Evolutionary conservation across 805 yeast genomes (phyloP).

Genomic region (Zygoascus tannicola): DNA sequence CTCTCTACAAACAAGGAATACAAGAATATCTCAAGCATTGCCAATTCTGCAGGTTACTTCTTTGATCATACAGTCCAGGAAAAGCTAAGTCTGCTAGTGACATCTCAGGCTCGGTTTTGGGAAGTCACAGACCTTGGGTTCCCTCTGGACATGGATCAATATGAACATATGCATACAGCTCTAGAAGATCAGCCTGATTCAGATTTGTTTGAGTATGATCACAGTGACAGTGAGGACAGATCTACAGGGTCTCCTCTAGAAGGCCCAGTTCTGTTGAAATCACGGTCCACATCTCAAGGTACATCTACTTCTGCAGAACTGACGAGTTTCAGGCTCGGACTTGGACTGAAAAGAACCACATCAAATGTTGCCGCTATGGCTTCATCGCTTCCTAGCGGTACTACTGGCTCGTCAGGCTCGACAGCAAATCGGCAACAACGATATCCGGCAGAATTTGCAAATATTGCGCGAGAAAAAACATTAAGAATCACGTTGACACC

Average conservation of each 20-base stretch:
- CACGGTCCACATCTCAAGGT: neutral
- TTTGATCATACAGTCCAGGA: constrained; percentile 13
- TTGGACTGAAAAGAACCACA: no score
- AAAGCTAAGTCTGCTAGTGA: constrained; percentile 14
- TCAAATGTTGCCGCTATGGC: no score
- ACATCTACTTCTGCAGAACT: neutral
- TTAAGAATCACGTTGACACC: constrained; percentile 22
- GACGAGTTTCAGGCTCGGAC: neutral
- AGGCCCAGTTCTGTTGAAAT: neutral
- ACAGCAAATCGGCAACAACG: neutral
- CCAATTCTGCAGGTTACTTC: constrained; percentile 13
- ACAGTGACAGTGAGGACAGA: neutral
- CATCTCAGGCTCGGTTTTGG: constrained; percentile 15
- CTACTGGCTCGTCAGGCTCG: neutral
- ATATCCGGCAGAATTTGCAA: neutral
- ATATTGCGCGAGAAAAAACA: constrained; percentile 17
- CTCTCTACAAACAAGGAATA: neutral
- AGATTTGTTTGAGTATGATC: neutral
- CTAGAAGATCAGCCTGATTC: neutral
- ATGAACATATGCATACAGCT: neutral
- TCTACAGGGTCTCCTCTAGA: neutral
- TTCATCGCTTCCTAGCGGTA: neutral
- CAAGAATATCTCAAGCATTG: neutral
- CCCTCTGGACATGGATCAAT: constrained; percentile 10
- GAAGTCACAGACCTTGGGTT: constrained; percentile 22